Conservation (phyloP, 2,329 filamentous ascomycete species). For the Calonectria pseudoturangicola region DNA sequence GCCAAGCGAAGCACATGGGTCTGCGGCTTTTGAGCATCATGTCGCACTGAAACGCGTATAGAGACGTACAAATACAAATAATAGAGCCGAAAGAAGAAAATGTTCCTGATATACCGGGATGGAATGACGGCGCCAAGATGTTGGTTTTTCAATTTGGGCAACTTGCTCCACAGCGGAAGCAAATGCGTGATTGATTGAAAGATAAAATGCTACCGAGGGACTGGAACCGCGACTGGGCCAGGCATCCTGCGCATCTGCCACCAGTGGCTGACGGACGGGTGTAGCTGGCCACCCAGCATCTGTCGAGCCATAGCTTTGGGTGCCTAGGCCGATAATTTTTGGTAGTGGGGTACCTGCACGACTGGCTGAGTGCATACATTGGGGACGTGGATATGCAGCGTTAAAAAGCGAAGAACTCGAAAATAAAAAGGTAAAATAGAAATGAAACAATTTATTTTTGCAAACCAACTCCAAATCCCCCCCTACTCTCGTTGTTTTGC, state of each 20-base stretch:
- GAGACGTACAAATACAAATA: slow-evolving; percentile 6
- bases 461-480: no score
- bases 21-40: slow-evolving; percentile 2
- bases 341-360: slow-evolving; percentile 53
- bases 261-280: background rate
- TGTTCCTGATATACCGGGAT: background rate
- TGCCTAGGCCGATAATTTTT: slow-evolving; percentile 50
- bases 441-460: background rate
- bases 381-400: background rate
- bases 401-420: background rate
- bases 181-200: background rate
- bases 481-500: background rate
- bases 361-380: background rate
- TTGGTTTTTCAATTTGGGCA: background rate
- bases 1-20: slow-evolving; percentile 11
- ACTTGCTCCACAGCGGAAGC: slow-evolving; percentile 6
- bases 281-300: background rate
- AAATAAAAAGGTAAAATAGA: background rate
- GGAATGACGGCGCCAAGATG: slow-evolving; percentile 2
- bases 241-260: background rate
- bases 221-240: slow-evolving; percentile 10
- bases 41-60: background rate
- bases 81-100: background rate
- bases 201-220: slow-evolving; percentile 10
- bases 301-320: slow-evolving; percentile 1